Percentiles rank a stretch among this genome's conserved stretches.
Conservation (phyloP, 129 eudicot genomes). For the Saussurea involucrata region DNA sequence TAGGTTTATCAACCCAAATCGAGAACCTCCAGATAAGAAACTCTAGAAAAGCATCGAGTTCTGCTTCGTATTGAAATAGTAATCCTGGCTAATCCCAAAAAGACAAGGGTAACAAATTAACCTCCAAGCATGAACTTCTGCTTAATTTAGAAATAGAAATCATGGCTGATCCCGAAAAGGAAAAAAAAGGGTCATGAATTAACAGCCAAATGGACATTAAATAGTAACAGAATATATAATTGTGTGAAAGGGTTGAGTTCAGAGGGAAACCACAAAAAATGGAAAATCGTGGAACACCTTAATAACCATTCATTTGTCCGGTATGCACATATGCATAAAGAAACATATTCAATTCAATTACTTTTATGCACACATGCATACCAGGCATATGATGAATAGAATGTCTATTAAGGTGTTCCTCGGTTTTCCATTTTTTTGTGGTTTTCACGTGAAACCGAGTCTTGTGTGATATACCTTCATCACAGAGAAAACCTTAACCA, state of each 20-base stretch:
- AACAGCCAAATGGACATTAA: background rate
- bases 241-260: background rate
- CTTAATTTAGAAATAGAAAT: background rate
- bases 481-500: conserved; percentile 78
- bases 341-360: background rate
- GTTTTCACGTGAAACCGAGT: background rate
- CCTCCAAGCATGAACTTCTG: conserved; percentile 8
- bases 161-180: background rate
- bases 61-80: conserved; percentile 93
- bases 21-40: conserved; percentile 98
- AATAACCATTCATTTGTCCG: background rate
- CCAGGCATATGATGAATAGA: background rate
- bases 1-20: conserved; percentile 99
- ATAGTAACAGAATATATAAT: background rate
- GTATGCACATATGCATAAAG: background rate
- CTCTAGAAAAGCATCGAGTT: conserved; percentile 98
- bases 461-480: conserved; percentile 68
- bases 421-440: background rate
- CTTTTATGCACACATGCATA: background rate
- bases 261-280: background rate
- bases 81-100: conserved; percentile 97
- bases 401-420: background rate
- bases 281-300: background rate
- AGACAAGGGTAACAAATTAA: conserved; percentile 37
- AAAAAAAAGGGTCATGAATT: background rate